These are phyloP conservation scores for Zostera marina DNA, from an alignment of 116 monocot genomes.

Conservation along the genomic window DNA sequence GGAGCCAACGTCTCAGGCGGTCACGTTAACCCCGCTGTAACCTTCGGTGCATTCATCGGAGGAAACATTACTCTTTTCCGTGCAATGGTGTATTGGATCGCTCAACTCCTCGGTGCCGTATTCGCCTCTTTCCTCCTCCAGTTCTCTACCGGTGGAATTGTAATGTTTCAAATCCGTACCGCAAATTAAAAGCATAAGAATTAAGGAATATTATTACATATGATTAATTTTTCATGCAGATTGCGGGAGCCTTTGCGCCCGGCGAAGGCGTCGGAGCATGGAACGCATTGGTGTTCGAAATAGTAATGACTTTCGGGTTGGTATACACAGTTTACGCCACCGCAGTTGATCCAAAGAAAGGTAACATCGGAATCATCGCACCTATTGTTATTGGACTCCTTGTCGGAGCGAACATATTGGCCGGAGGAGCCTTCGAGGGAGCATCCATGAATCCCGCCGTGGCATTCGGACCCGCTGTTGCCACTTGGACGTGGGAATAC, in stretches of 20 bases:
- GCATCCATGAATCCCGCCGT: slow-evolving; percentile 40
- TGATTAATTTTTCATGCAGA: slow-evolving; percentile 7
- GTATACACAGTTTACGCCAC: slow-evolving; percentile 39
- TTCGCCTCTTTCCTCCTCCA: slow-evolving; percentile 24
- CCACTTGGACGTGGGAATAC: slow-evolving; percentile 27
- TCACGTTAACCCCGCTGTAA: slow-evolving; percentile 33
- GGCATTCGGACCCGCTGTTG: slow-evolving; percentile 27
- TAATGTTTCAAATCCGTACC: slow-evolving; percentile 5
- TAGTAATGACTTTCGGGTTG: slow-evolving; percentile 36
- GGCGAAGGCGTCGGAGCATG: slow-evolving; percentile 12
- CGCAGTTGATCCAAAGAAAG: slow-evolving; percentile 33
- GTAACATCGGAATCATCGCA: slow-evolving; percentile 23
- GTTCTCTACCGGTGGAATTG: slow-evolving; percentile 24
- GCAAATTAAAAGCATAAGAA: no score
- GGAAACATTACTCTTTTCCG: slow-evolving; percentile 26
- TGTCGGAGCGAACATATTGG: slow-evolving; percentile 33
- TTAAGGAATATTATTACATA: no score
- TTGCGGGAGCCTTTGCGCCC: slow-evolving; percentile 17
- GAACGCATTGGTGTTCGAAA: slow-evolving; percentile 33
- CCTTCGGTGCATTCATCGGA: slow-evolving; percentile 29
- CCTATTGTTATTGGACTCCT: slow-evolving; percentile 31
- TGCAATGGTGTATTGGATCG: slow-evolving; percentile 22
- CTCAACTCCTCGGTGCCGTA: slow-evolving; percentile 29
- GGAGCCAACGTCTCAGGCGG: slow-evolving; percentile 35
- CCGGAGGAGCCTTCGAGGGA: slow-evolving; percentile 28